phyloP scores from a whole-genome alignment of 1,284 basidiomycete species.

The Pterulicium gracile region DNA sequence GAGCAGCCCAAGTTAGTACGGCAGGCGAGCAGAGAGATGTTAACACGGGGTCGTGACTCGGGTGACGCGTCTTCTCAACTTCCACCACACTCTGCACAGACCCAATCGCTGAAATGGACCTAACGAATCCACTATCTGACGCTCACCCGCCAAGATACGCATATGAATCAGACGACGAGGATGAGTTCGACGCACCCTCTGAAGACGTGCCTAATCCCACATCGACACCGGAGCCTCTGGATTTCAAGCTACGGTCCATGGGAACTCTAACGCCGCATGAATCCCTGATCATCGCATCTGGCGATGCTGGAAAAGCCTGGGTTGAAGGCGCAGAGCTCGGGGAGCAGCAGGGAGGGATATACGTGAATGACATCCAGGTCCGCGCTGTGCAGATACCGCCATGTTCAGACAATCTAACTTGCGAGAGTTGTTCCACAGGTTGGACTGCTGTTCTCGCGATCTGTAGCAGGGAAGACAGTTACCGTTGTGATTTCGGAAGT shows the following conservation, averaged over 20 bases:
- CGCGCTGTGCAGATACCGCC: too few species aligned
- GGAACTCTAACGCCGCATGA: conserved; percentile 20
- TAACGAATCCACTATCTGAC: conserved; percentile 41
- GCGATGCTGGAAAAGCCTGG: conserved; percentile 38
- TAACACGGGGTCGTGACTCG: too few species aligned
- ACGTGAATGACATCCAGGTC: conserved; percentile 37
- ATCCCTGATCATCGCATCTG: conserved; percentile 33
- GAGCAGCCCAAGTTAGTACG: too few species aligned
- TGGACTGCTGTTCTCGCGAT: conserved; percentile 32
- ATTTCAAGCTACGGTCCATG: conserved; percentile 26
- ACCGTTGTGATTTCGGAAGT: conserved; percentile 44
- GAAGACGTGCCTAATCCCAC: conserved; percentile 10
- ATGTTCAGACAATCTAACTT: too few species aligned
- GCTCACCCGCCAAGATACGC: conserved; percentile 45
- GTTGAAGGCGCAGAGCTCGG: conserved; percentile 37
- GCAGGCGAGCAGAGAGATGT: too few species aligned
- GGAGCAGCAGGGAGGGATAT: conserved; percentile 36
- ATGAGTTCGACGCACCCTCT: conserved; percentile 46
- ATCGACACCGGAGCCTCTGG: conserved; percentile 13
- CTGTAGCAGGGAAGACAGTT: conserved; percentile 33
- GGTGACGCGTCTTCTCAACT: too few species aligned
- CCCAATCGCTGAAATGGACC: not conserved
- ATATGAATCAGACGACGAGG: conserved; percentile 57
- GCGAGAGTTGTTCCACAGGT: conserved; percentile 31
- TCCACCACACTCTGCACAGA: too few species aligned